Conservation (phyloP, 208 protist genomes). For the Strigomonas oncopelti region DNA sequence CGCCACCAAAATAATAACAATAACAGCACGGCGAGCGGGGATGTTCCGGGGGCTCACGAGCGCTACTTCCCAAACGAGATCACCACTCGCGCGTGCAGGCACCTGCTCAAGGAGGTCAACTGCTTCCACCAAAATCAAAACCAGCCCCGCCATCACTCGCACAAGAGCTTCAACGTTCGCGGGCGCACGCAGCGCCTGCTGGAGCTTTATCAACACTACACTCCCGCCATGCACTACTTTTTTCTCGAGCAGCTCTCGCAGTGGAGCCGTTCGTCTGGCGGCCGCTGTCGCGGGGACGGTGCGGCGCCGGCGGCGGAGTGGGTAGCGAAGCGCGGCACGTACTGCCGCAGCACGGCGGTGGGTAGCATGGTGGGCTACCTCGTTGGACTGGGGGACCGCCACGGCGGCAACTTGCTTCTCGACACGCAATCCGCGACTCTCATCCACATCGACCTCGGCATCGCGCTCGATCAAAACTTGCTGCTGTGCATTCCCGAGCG, state of each 20-base stretch:
- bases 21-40: conserved; percentile 9
- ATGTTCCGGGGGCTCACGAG: conserved; percentile 59
- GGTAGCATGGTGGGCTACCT: conserved; percentile 93
- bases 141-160: neutral
- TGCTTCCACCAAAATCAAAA: no score
- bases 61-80: conserved; percentile 84
- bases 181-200: conserved; percentile 34
- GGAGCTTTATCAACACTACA: conserved; percentile 79
- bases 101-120: conserved; percentile 30
- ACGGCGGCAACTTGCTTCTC: conserved; percentile 94
- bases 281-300: no score
- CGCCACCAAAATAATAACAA: neutral
- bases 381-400: conserved; percentile 96
- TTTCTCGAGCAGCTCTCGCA: conserved; percentile 89
- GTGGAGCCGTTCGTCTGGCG: neutral
- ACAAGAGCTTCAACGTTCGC: conserved; percentile 1
- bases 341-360: conserved; percentile 89
- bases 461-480: conserved; percentile 90
- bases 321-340: conserved; percentile 75
- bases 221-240: conserved; percentile 93
- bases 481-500: conserved; percentile 89
- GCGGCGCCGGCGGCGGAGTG: conserved; percentile 56
- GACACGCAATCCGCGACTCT: conserved; percentile 87
- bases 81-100: conserved; percentile 50
- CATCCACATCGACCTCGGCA: conserved; percentile 96